Base-by-base conservation (phyloP, 768 basidiomycete species). In the Russula earlei region DNA sequence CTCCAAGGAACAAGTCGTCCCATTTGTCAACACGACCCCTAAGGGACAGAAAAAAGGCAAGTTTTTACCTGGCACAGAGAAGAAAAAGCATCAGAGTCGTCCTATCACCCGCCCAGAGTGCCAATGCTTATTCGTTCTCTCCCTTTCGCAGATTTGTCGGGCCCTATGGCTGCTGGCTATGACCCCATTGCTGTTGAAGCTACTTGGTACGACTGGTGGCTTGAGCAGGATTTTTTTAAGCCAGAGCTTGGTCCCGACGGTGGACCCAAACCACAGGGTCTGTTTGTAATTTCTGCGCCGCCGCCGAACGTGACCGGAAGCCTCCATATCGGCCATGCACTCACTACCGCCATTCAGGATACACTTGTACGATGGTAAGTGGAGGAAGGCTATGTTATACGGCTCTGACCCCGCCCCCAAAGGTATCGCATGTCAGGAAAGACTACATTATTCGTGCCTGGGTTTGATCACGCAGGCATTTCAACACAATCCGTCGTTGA, bases 121-220 rank as follows among this genome's bases (percentile, higher is more conserved):
- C 14, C 43, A n/a, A 36, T 19, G 14, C 24, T 45, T 3, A 56
- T 33, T 4, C 19, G 7, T 38, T 4, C 8, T 7, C 15, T 10
- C 29, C 10, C 17, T 45, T 29, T 25, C 43, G 10, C 58, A 95
- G 95, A 97, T 71, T 74, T 96, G 54, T 79, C 87, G 2, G 76
- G 83, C 57, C 84, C 91, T 3, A 95, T 99, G 88, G 80, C 88
- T 1, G 76, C 79, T n/a, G 90, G 88, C 4, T 99, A 98, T 72
- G 93, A 98, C 68, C 95, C 96, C 8, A 85, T 89, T 61, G 88
- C 89, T 33, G 87, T 98, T 56, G 95, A 98, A 67, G 77, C 93
- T 0, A 85, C 91, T 2, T 97, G 96, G 91, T 98, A 98, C 64
- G 91, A 95, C 64, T 98, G 96, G 96, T 97, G 95, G 95, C 75